These are phyloP conservation scores for Pontederia paniculata DNA, from an alignment of 176 grass and related monocot species.

Conservation along the genomic window DNA sequence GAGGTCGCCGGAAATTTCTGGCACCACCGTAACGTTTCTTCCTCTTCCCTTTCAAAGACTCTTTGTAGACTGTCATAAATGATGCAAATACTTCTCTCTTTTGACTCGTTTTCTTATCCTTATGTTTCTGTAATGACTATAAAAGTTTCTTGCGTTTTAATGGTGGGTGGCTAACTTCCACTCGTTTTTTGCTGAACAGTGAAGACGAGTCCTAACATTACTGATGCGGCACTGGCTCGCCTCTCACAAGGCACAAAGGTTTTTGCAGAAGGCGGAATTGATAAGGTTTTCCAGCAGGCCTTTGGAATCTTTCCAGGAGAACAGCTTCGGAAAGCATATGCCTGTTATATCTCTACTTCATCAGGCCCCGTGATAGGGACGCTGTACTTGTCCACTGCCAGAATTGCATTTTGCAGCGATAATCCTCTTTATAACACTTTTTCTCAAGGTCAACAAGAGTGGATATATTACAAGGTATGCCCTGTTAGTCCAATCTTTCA, in stretches of 20 bases:
- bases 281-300: constrained; percentile 67
- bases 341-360: constrained; percentile 89
- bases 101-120: too few species aligned
- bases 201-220: constrained; percentile 58
- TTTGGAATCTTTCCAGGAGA: constrained; percentile 54
- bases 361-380: constrained; percentile 76
- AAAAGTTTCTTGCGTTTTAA: too few species aligned
- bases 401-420: constrained; percentile 80
- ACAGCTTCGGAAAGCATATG: constrained; percentile 73
- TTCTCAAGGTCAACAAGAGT: constrained; percentile 24
- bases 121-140: too few species aligned
- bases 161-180: too few species aligned
- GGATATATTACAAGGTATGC: constrained; percentile 65
- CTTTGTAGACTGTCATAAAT: too few species aligned
- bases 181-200: constrained; percentile 21
- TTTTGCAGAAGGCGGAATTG: constrained; percentile 68
- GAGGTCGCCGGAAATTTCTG: constrained; percentile 57
- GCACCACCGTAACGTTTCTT: constrained; percentile 40
- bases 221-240: constrained; percentile 59
- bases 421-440: constrained; percentile 42
- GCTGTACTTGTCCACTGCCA: constrained; percentile 58
- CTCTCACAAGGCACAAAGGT: constrained; percentile 80
- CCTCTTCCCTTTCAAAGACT: not conserved
- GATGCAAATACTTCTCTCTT: too few species aligned
- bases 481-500: not conserved